Evolutionary conservation across 2,329 filamentous ascomycete species (phyloP).

Genomic region (Karstenula rhodostoma): DNA sequence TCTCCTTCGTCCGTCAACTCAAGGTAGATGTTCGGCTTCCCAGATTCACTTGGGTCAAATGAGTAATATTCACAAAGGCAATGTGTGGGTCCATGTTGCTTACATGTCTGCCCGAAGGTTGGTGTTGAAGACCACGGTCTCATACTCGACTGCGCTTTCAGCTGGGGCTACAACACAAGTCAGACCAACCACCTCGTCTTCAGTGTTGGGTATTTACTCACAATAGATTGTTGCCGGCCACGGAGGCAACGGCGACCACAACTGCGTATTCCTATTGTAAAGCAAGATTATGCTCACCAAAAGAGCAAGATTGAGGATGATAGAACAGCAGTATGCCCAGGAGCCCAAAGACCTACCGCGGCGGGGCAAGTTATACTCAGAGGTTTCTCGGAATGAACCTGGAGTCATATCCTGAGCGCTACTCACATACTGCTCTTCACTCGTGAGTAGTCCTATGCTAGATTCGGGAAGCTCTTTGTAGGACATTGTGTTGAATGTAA

Average conservation of each 20-base stretch:
- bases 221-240: not conserved
- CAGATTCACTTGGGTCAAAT: not conserved
- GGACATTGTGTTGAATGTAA: not conserved
- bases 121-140: conserved; percentile 1
- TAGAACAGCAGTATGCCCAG: not conserved
- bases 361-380: not conserved
- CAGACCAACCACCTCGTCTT: not conserved
- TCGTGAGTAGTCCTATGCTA: not conserved
- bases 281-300: not conserved
- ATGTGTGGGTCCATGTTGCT: not conserved
- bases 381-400: not conserved
- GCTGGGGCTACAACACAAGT: not conserved
- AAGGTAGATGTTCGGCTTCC: not conserved
- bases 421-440: not conserved
- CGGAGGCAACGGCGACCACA: not conserved
- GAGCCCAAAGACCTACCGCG: not conserved
- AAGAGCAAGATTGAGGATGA: not conserved
- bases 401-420: not conserved
- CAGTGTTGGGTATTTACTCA: not conserved
- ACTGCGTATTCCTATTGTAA: not conserved
- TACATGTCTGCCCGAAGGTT: conserved; percentile 1
- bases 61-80: not conserved
- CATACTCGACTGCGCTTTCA: conserved; percentile 1
- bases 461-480: not conserved
- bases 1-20: not conserved